Conservation (phyloP, 2,329 filamentous ascomycete species). For the Cladosporium sp. region DNA sequence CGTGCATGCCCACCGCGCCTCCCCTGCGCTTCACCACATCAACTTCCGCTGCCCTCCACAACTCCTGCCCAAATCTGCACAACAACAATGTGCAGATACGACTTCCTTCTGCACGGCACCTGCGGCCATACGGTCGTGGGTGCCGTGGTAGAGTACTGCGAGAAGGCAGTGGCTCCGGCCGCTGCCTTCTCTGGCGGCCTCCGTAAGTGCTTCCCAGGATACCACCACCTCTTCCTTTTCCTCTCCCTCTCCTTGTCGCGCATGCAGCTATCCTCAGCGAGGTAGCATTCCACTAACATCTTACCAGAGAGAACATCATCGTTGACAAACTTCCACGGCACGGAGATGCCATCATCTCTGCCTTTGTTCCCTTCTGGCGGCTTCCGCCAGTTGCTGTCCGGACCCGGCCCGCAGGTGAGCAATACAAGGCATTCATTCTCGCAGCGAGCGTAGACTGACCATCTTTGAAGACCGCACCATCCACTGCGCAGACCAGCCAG, state of each 20-base stretch:
- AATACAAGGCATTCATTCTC: background rate
- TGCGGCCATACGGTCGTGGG: constrained; percentile 4
- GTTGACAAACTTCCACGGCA: background rate
- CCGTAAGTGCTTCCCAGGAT: constrained; percentile 5
- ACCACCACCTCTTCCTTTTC: background rate
- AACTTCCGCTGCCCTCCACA: background rate
- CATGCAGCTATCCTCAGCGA: constrained; percentile 15
- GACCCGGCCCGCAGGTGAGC: constrained; percentile 7
- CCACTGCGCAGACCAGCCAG: constrained; percentile 7
- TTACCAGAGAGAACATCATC: constrained; percentile 16
- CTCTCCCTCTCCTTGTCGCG: background rate
- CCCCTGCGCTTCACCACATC: background rate
- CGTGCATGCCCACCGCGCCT: background rate
- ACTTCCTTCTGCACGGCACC: constrained; percentile 7
- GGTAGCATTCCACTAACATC: constrained; percentile 15
- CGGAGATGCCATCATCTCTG: constrained; percentile 7
- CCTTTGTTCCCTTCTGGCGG: constrained; percentile 12
- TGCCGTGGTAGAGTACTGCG: constrained; percentile 17
- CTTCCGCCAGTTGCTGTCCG: constrained; percentile 16
- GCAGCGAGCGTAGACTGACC: background rate
- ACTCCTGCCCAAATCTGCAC: constrained; percentile 1
- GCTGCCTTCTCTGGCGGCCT: constrained; percentile 4
- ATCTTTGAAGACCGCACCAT: background rate
- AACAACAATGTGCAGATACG: constrained; percentile 16
- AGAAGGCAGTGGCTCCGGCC: constrained; percentile 19